Evolutionary conservation across 129 eudicot genomes (phyloP).

Genomic region (Arctium lappa): DNA sequence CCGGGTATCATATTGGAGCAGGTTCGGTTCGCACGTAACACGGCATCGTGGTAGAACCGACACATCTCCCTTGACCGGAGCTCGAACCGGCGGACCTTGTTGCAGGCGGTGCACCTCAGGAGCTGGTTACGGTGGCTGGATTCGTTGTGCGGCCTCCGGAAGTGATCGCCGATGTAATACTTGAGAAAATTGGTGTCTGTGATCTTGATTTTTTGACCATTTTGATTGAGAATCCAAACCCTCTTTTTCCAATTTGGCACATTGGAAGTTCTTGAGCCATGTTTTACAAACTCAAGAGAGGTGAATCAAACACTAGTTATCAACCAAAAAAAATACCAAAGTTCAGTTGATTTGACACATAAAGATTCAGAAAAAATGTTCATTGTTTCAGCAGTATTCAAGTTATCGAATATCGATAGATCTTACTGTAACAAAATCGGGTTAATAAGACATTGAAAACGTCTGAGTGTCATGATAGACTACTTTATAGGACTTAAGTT

Average conservation of each 20-base stretch:
- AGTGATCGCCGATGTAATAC: constrained; percentile 8
- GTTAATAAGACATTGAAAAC: too few relatives aligned
- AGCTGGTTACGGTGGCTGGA: constrained; percentile 27
- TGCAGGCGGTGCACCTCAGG: constrained; percentile 13
- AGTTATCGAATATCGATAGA: background rate
- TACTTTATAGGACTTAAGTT: too few relatives aligned
- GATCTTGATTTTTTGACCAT: constrained; percentile 8
- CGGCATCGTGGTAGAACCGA: constrained; percentile 20
- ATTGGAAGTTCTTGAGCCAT: constrained; percentile 8
- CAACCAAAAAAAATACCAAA: background rate
- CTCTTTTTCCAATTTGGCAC: constrained; percentile 27
- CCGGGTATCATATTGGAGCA: constrained; percentile 17
- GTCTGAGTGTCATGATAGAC: too few relatives aligned
- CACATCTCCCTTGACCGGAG: constrained; percentile 12
- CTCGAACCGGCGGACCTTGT: constrained; percentile 21
- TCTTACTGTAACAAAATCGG: too few relatives aligned
- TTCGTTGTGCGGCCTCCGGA: constrained; percentile 12
- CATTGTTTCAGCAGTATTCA: background rate
- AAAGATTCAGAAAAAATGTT: background rate
- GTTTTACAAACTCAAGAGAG: constrained; percentile 28
- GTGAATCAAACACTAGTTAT: background rate
- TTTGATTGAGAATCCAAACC: constrained; percentile 15
- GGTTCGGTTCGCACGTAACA: background rate
- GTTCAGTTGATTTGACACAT: background rate
- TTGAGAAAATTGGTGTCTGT: constrained; percentile 16